Conservation (phyloP, 1,139 yeast species). For the Geotrichum phurueaensis region DNA sequence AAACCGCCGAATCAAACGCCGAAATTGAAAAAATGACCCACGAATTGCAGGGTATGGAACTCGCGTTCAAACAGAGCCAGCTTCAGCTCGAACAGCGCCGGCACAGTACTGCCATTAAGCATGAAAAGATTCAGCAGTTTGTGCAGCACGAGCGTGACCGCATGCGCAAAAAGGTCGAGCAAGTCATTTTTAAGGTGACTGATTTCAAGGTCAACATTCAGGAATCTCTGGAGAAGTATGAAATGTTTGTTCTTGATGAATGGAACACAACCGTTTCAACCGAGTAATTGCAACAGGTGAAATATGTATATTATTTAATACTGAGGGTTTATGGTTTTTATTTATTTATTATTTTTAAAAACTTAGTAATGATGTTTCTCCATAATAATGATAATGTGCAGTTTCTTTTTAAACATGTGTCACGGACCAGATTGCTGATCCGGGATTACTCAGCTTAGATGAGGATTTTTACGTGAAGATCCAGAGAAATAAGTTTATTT, state of each 20-base stretch:
- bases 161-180: conserved; percentile 50
- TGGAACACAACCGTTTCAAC: conserved; percentile 25
- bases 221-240: conserved; percentile 51
- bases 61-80: conserved; percentile 49
- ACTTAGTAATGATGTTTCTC: background rate
- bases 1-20: conserved; percentile 49
- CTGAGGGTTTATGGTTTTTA: background rate
- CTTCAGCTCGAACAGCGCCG: conserved; percentile 52
- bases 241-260: conserved; percentile 42
- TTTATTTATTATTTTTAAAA: background rate
- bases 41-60: conserved; percentile 51
- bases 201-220: conserved; percentile 63
- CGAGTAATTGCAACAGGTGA: background rate
- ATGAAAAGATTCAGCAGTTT: conserved; percentile 47
- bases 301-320: background rate
- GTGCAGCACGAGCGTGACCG: conserved; percentile 45
- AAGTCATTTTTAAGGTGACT: conserved; percentile 53
- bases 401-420: background rate
- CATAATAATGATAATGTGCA: background rate
- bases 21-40: conserved; percentile 64
- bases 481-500: no score
- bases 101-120: conserved; percentile 50
- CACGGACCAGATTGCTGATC: no score
- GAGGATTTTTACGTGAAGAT: no score
- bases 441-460: no score